Evolutionary conservation across 306 rosid genomes (phyloP).

Genomic region (Gastrolobium bilobum): DNA sequence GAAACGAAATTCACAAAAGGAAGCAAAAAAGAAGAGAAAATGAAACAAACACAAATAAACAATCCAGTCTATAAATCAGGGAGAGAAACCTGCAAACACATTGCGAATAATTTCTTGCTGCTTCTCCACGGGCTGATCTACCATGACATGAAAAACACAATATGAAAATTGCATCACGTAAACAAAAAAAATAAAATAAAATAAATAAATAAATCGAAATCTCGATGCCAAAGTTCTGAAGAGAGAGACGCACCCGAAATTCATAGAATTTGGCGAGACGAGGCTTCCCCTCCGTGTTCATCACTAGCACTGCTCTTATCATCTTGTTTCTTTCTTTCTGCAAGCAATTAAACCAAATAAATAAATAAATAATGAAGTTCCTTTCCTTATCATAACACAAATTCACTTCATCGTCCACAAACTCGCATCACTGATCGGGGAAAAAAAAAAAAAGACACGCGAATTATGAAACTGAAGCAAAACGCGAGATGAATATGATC

Average conservation of each 20-base stretch:
- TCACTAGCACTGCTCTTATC: slow-evolving; percentile 88
- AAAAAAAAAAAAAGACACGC: not conserved
- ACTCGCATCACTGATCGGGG: not conserved
- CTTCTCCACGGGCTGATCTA: slow-evolving; percentile 82
- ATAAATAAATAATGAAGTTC: not conserved
- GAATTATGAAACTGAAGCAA: slow-evolving; percentile 7
- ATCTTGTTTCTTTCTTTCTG: slow-evolving; percentile 54
- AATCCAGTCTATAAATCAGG: slow-evolving; percentile 6
- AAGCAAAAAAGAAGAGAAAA: slow-evolving; percentile 18
- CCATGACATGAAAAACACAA: slow-evolving; percentile 43
- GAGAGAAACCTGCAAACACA: slow-evolving; percentile 77
- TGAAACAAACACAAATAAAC: not conserved
- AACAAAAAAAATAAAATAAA: not conserved
- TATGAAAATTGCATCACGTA: slow-evolving; percentile 18
- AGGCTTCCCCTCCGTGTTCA: slow-evolving; percentile 94
- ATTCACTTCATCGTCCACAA: slow-evolving; percentile 15
- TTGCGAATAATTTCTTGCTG: slow-evolving; percentile 90
- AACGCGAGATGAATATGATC: not conserved
- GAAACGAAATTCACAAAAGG: slow-evolving; percentile 27
- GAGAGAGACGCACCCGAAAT: slow-evolving; percentile 64
- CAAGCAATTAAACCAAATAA: not conserved
- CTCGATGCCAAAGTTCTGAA: not conserved
- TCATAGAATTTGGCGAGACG: slow-evolving; percentile 92
- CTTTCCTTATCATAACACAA: not conserved
- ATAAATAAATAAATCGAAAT: not conserved